Percentiles rank a stretch among this genome's conserved stretches.
Evolutionary conservation across 768 basidiomycete species (phyloP).

Genomic region (Psilocybe tampanensis): DNA sequence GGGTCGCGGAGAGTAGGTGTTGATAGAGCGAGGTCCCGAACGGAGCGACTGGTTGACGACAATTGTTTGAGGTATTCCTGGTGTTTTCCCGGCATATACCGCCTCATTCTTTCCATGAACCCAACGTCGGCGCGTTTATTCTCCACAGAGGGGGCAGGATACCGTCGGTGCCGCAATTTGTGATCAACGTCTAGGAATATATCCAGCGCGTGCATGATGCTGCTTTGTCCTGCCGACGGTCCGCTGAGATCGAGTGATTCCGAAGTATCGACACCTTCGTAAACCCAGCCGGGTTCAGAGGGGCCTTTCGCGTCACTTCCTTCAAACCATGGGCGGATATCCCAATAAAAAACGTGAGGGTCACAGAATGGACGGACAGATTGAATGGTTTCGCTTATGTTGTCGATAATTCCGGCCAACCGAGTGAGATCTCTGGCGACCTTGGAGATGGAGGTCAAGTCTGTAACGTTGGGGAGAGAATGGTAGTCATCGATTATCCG

Average conservation of each 20-base stretch:
- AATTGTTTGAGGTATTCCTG: conserved; percentile 81
- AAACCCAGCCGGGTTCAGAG: conserved; percentile 63
- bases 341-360: conserved; percentile 87
- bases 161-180: conserved; percentile 69
- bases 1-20: conserved; percentile 65
- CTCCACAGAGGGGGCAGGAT: conserved; percentile 65
- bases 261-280: conserved; percentile 70
- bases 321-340: conserved; percentile 90
- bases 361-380: conserved; percentile 73
- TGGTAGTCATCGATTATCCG: conserved; percentile 87
- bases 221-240: conserved; percentile 94
- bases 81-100: conserved; percentile 94
- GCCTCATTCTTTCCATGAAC: conserved; percentile 93
- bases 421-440: conserved; percentile 73
- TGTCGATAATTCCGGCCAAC: conserved; percentile 70
- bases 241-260: conserved; percentile 73
- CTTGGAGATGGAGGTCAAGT: conserved; percentile 64
- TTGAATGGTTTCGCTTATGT: conserved; percentile 70
- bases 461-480: conserved; percentile 68
- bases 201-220: conserved; percentile 84
- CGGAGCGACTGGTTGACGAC: conserved; percentile 53
- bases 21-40: conserved; percentile 62
- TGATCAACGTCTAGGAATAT: conserved; percentile 90
- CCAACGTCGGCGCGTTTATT: conserved; percentile 70
- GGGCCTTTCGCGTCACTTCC: conserved; percentile 71